Evolutionary conservation across 257 asterid genomes (phyloP), one percentile per base, ranked within the genome.

Genomic region (Solanum peruvianum): DNA sequence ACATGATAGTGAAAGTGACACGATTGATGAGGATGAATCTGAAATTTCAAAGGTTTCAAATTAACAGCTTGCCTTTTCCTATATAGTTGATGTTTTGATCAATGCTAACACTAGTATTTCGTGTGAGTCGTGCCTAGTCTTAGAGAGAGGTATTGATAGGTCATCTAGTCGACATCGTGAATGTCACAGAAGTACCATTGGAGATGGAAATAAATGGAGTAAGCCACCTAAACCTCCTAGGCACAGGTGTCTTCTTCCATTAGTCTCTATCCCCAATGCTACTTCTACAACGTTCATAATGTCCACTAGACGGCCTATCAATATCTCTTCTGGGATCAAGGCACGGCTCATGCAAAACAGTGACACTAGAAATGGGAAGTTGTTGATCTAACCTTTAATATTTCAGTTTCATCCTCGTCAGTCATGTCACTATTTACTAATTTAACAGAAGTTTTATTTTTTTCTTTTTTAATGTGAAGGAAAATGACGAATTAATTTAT

Each of bases 141-240:
- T 14, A 95, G 66, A 94, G 95, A 94, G 95, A 49, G 89, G 86
- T 81, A 78, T 71, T 52, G 98, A 94, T 76, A 92, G 97, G 89
- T 90, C 87, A 2, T 81, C 64, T 84, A 90, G 92, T 45, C 88
- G 89, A 72, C 66, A 93, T 60, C 90, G 97, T 82, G 98, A 94
- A 87, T 93, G 93, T 21, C 96, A 95, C 70, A 90, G 88, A 62
- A 89, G 91, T 88, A 92, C 89, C 87, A 71, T 89, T 77, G 93
- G 83, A 67, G 95, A 94, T 39, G 96, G 94, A 41, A 98, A 95
- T 35, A 93, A 90, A 90, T 92, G 94, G 96, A 94, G 33, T 88
- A 95, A 92, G 87, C 25, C 89, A 62, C 90, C 92, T 86, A 94
- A 91, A 84, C 92, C 95, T 71, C 89, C 86, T 78, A 86, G 91